A percentile compares a stretch with the other conserved stretches of the same genome.
Conservation (phyloP, 2,329 filamentous ascomycete genomes). For the Madurella mycetomatis region DNA sequence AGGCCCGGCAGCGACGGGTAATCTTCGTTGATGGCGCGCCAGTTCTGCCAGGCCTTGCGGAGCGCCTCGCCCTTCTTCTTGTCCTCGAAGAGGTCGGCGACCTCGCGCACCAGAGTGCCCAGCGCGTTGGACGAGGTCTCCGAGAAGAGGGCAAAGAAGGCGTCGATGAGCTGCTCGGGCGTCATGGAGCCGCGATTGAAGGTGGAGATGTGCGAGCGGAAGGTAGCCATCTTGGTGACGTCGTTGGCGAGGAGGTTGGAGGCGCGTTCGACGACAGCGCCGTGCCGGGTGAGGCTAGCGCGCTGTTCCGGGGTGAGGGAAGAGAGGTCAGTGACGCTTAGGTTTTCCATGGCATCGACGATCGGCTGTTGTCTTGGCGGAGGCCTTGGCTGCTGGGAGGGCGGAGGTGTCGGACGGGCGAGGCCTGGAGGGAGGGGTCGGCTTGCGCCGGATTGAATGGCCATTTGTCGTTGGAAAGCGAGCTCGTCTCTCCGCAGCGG, state of each 20-base stretch:
- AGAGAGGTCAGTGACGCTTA: constrained; percentile 47
- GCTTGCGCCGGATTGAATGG: constrained; percentile 64
- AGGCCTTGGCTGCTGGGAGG: constrained; percentile 13
- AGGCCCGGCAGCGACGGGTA: constrained; percentile 83
- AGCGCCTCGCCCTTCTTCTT: constrained; percentile 67
- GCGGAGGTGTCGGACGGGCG: constrained; percentile 3
- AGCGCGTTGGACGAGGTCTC: constrained; percentile 75
- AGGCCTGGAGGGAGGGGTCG: constrained; percentile 29
- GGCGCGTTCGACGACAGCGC: constrained; percentile 80
- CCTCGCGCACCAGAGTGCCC: constrained; percentile 83
- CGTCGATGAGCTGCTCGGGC: constrained; percentile 74
- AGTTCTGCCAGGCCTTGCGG: constrained; percentile 86
- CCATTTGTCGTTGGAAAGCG: constrained; percentile 87
- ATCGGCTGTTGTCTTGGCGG: constrained; percentile 19
- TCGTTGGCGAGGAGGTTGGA: constrained; percentile 77
- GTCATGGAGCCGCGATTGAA: constrained; percentile 68
- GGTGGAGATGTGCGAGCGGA: constrained; percentile 73
- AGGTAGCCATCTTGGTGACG: constrained; percentile 65
- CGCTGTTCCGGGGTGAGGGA: constrained; percentile 71
- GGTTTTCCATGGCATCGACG: constrained; percentile 43
- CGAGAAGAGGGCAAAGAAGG: constrained; percentile 77
- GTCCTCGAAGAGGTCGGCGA: constrained; percentile 90
- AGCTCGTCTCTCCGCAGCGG: constrained; percentile 80
- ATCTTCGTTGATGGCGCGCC: constrained; percentile 93
- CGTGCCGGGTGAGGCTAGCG: constrained; percentile 73